Conservation (phyloP, 306 rosid species). For the Abrus precatorius region DNA sequence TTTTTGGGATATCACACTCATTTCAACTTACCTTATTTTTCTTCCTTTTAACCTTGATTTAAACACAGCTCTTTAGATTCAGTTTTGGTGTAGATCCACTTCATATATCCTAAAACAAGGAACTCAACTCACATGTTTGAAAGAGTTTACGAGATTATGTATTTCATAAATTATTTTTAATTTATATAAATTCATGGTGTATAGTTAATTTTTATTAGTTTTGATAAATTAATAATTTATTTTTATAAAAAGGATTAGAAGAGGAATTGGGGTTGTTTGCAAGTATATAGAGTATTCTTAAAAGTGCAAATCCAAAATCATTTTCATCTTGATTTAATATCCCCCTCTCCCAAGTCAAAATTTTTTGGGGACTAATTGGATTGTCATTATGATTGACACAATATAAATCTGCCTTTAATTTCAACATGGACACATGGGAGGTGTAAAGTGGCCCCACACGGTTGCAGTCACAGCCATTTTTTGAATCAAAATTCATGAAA, state of each 20-base stretch:
- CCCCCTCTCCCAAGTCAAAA: background rate
- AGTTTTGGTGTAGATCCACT: background rate
- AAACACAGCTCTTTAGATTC: background rate
- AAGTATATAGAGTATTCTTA: background rate
- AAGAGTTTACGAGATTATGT: too few species aligned
- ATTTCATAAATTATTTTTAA: too few species aligned
- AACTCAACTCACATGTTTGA: too few species aligned
- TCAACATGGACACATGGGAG: conserved; percentile 46
- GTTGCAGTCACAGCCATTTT: conserved; percentile 50
- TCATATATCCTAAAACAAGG: background rate
- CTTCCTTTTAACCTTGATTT: background rate
- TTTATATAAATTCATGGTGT: too few species aligned
- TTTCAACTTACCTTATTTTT: conserved; percentile 1
- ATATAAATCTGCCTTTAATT: conserved; percentile 35
- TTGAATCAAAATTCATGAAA: conserved; percentile 58
- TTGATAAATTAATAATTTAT: too few species aligned
- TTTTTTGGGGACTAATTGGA: background rate
- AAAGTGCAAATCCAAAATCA: conserved; percentile 23
- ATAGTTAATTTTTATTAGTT: too few species aligned
- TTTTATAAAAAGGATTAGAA: too few species aligned
- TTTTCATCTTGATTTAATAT: conserved; percentile 20
- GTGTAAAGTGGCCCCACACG: conserved; percentile 53
- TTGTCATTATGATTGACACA: conserved; percentile 37
- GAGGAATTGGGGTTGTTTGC: conserved; percentile 20
- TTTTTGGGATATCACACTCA: background rate